These are phyloP conservation scores for Pisolithus tinctorius DNA, from an alignment of 768 basidiomycete species.

Conservation along the genomic window DNA sequence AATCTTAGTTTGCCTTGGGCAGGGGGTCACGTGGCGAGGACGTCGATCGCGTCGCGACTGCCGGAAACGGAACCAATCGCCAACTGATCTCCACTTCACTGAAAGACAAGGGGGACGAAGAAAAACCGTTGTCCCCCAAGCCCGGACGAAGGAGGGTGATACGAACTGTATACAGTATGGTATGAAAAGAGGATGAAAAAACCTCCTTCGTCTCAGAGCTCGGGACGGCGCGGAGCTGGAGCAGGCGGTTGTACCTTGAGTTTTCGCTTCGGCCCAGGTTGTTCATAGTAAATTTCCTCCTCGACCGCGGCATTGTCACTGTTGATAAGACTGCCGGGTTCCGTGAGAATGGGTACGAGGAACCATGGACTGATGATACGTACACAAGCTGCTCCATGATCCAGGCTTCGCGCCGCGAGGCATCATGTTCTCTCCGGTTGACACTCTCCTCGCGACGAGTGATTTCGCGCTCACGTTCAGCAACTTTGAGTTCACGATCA, in stretches of 20 bases:
- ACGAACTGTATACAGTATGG: conserved; percentile 65
- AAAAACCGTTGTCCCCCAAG: conserved; percentile 80
- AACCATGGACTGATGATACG: conserved; percentile 18
- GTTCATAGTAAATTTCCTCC: conserved; percentile 79
- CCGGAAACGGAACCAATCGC: conserved; percentile 23
- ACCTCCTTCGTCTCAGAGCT: conserved; percentile 94
- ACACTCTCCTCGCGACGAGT: conserved; percentile 80
- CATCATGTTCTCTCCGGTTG: conserved; percentile 82
- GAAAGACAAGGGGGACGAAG: conserved; percentile 71
- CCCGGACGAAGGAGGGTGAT: conserved; percentile 82
- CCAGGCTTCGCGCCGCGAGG: conserved; percentile 81
- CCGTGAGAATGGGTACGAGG: conserved; percentile 1
- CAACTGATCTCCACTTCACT: conserved; percentile 33
- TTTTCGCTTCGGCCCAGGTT: conserved; percentile 62
- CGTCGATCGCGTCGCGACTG: conserved; percentile 26
- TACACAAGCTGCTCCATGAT: conserved; percentile 93
- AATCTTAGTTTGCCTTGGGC: conserved; percentile 22
- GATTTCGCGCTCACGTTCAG: conserved; percentile 81
- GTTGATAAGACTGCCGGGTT: conserved; percentile 51
- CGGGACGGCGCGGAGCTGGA: conserved; percentile 78
- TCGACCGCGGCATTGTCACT: conserved; percentile 64
- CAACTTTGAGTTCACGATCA: conserved; percentile 79
- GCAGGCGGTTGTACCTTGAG: conserved; percentile 83
- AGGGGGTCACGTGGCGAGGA: conserved; percentile 16
- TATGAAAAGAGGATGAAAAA: conserved; percentile 30